Evolutionary conservation across 2,329 filamentous ascomycete genomes (phyloP), one percentile per base, ranked within the genome.

Genomic region (Waltergamsia citrina): DNA sequence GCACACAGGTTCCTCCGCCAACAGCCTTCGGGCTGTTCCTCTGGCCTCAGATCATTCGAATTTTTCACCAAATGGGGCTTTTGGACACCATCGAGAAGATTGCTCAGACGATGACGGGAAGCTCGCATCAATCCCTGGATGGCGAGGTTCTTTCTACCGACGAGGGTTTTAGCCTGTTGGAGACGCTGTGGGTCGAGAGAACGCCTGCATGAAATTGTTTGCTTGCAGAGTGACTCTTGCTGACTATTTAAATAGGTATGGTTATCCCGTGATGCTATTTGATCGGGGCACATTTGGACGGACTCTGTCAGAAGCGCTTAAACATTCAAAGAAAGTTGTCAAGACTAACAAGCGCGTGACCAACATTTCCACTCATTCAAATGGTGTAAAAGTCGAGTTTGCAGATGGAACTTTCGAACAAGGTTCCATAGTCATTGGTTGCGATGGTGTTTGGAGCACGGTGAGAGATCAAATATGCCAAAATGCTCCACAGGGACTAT

Each of bases 31-130:
- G 47, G 14, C 32, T 56, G 2, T 36, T 54, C 1, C 34, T 56
- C 3, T 44, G 41, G 12, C 46, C 53, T 0, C 38, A 47, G 7
- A 42, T 46, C 8, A 18, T 51, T 6, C 49, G 52, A n/a, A 33
- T 53, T 10, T 33, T 56, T 16, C 41, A 55, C 31, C 54, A 58
- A 34, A 31, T 58, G 12, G 53, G 53, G 3, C 31, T 57, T 25
- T 21, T 15, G 15, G 25, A 29, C 10, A 21, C 19, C 12, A 14
- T 27, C 17, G 11, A 28, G 32, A 19, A 14, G 10, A 28, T 28
- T 26, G 24, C 23, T 7, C 6, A 8, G 16, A n/a, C 12, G 18
- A 20, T 32, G 15, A 23, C 20, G 14, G 18, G 23, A n/a, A n/a
- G 11, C 3, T 23, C 6, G 10, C n/a, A 20, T 11, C 17, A 11